These are phyloP conservation scores for Lentinus polychrous DNA, from an alignment of 1,284 basidiomycete species.

Conservation along the genomic window DNA sequence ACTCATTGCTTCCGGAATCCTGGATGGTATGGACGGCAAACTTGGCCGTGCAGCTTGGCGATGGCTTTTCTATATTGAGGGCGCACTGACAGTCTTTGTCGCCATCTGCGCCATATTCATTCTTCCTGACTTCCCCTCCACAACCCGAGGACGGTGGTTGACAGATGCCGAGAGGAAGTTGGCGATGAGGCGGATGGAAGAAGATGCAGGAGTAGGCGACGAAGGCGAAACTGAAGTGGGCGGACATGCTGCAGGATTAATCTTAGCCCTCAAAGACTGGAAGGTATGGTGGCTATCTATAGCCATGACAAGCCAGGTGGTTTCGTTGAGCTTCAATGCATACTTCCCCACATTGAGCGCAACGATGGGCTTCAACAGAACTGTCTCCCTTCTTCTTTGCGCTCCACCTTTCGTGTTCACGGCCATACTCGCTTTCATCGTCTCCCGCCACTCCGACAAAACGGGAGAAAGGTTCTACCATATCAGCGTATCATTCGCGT, in stretches of 20 bases:
- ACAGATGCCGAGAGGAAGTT: conserved; percentile 54
- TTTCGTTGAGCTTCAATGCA: conserved; percentile 68
- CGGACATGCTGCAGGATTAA: conserved; percentile 39
- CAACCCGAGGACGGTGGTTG: conserved; percentile 43
- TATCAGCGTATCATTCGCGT: conserved; percentile 41
- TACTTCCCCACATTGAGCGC: conserved; percentile 65
- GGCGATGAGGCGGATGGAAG: conserved; percentile 66
- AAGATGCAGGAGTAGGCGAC: conserved; percentile 55
- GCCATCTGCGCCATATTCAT: conserved; percentile 58
- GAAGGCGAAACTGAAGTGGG: conserved; percentile 30
- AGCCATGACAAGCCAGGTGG: conserved; percentile 38
- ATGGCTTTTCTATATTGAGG: conserved; percentile 74
- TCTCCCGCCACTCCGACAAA: conserved; percentile 69
- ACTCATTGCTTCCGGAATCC: conserved; percentile 68
- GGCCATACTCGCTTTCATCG: conserved; percentile 41
- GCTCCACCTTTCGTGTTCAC: conserved; percentile 76
- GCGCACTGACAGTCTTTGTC: conserved; percentile 55
- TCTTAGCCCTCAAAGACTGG: conserved; percentile 59
- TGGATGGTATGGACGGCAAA: conserved; percentile 63
- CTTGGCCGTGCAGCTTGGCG: conserved; percentile 71
- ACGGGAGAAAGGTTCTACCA: conserved; percentile 62
- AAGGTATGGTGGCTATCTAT: conserved; percentile 69
- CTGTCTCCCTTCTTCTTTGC: conserved; percentile 64
- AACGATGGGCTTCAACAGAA: conserved; percentile 63
- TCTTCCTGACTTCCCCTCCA: conserved; percentile 72